Percentiles rank a stretch among this genome's conserved stretches.
phyloP scores from a whole-genome alignment of 192 early-diverging fungal genomes.

The Linnemannia schmuckeri region DNA sequence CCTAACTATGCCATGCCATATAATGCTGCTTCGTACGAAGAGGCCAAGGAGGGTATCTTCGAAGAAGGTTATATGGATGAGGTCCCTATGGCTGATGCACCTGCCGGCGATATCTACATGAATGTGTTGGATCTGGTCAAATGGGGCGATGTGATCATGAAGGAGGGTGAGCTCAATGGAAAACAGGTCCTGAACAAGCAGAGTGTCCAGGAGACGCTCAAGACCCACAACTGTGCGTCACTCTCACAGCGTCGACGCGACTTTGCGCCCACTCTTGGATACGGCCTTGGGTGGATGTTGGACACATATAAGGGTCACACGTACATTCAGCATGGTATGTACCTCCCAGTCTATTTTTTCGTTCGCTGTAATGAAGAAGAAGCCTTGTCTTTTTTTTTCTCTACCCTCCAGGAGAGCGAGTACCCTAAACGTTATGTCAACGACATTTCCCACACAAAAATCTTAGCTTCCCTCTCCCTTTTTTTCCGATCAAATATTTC shows the following conservation, averaged over 20 bases:
- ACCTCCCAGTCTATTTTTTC: neutral
- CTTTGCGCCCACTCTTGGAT: neutral
- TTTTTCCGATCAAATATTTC: neutral
- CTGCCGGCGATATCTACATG: slow-evolving; percentile 27
- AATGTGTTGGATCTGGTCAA: slow-evolving; percentile 23
- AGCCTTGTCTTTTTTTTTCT: too few species aligned
- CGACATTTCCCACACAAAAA: too few species aligned
- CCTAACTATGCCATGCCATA: slow-evolving; percentile 28
- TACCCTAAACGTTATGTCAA: too few species aligned
- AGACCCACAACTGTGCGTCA: neutral
- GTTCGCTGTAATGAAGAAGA: too few species aligned
- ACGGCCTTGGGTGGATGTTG: slow-evolving; percentile 25
- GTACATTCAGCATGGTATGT: slow-evolving; percentile 3
- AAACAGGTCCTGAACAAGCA: slow-evolving; percentile 23
- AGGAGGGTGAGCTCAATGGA: neutral
- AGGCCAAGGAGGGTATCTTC: slow-evolving; percentile 30
- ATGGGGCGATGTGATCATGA: slow-evolving; percentile 9
- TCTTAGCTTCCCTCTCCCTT: neutral
- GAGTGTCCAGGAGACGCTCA: slow-evolving; percentile 4
- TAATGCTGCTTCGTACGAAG: slow-evolving; percentile 13
- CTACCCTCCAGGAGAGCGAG: too few species aligned
- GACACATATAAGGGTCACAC: slow-evolving; percentile 21
- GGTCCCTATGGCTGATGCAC: neutral
- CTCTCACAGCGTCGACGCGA: neutral
- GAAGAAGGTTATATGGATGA: slow-evolving; percentile 1